Conservation (phyloP, 441 rosid species). For the Macaranga tanarius region DNA sequence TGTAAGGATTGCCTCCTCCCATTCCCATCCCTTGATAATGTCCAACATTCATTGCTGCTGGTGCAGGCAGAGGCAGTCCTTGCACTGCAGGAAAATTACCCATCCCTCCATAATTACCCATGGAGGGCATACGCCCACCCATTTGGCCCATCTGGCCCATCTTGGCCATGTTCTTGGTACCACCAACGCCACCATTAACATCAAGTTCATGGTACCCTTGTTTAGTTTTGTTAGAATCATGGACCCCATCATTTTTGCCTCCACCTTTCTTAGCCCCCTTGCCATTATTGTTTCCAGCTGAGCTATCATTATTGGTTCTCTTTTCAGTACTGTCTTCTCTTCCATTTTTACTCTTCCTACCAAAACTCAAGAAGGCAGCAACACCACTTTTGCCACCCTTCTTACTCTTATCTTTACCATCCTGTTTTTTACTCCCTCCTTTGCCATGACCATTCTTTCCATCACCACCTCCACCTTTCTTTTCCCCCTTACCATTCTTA, state of each 20-base stretch:
- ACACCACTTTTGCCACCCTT: constrained; percentile 36
- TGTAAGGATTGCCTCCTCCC: constrained; percentile 45
- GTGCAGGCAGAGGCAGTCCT: constrained; percentile 71
- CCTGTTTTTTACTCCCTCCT: constrained; percentile 30
- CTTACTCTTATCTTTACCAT: constrained; percentile 47
- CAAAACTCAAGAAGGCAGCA: constrained; percentile 54
- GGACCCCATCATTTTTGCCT: constrained; percentile 49
- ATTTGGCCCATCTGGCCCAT: constrained; percentile 45
- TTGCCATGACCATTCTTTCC: constrained; percentile 24
- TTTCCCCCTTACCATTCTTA: constrained; percentile 48
- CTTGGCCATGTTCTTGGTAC: constrained; percentile 31
- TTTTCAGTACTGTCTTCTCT: constrained; percentile 27
- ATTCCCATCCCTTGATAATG: constrained; percentile 43
- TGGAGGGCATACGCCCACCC: constrained; percentile 29
- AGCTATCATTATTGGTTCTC: constrained; percentile 27
- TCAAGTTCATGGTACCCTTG: constrained; percentile 44
- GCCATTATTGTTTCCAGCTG: constrained; percentile 41
- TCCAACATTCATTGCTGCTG: constrained; percentile 48
- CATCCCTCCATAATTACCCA: constrained; percentile 38
- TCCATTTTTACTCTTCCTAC: constrained; percentile 50
- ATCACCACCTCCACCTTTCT: constrained; percentile 40
- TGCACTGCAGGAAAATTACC: constrained; percentile 57
- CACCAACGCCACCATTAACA: constrained; percentile 31
- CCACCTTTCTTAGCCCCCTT: constrained; percentile 63
- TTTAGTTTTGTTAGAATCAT: constrained; percentile 41